These are phyloP conservation scores for Bombardia bombarda DNA, from an alignment of 495 filamentous ascomycete species.

Conservation along the genomic window DNA sequence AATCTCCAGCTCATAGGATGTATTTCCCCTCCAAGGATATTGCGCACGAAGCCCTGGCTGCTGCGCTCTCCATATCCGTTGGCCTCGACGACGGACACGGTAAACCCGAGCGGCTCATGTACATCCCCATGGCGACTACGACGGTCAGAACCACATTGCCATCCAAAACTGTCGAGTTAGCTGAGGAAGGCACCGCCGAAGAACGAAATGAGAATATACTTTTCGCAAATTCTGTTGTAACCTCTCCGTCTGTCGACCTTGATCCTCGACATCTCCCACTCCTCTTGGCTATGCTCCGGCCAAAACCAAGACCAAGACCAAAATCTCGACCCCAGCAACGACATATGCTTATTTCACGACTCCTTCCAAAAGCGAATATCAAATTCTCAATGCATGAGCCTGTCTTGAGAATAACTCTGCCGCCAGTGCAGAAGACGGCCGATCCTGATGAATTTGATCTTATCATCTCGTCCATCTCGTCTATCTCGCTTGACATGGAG, in stretches of 20 bases:
- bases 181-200: conserved; percentile 62
- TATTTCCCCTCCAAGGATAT: conserved; percentile 92
- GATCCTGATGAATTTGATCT: conserved; percentile 81
- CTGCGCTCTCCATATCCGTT: conserved; percentile 84
- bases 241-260: conserved; percentile 91
- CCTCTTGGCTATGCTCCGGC: conserved; percentile 63
- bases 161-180: conserved; percentile 82
- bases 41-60: conserved; percentile 89
- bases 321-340: conserved; percentile 27
- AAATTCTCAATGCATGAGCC: conserved; percentile 96
- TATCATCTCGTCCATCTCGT: conserved; percentile 88
- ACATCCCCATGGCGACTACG: conserved; percentile 96
- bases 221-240: conserved; percentile 91
- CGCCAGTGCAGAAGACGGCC: conserved; percentile 51
- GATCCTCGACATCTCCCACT: conserved; percentile 88
- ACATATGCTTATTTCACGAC: conserved; percentile 74
- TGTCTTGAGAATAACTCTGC: conserved; percentile 80
- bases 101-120: conserved; percentile 78
- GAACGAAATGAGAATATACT: conserved; percentile 94
- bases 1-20: conserved; percentile 94
- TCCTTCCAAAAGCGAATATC: conserved; percentile 89
- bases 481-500: conserved; percentile 83
- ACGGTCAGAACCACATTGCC: conserved; percentile 92
- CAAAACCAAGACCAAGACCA: conserved; percentile 45
- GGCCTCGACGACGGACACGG: conserved; percentile 82